Evolutionary conservation across 2,329 filamentous ascomycete species (phyloP).

Genomic region (Aspergillus fumigatus): DNA sequence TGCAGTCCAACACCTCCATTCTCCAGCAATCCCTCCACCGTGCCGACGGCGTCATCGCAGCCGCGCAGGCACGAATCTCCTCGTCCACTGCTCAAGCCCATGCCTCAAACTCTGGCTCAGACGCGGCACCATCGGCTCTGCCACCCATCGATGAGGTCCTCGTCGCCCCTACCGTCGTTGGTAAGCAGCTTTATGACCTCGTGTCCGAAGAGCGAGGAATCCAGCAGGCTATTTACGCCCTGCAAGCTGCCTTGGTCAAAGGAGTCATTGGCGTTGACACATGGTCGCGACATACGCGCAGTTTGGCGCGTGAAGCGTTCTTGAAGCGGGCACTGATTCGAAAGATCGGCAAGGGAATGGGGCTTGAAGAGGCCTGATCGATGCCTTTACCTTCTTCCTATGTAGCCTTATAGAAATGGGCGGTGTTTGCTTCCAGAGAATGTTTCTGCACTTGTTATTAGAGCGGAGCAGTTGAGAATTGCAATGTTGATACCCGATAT

Average conservation of each 20-base stretch:
- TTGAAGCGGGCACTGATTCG: slow-evolving; percentile 43
- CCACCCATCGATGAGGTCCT: slow-evolving; percentile 85
- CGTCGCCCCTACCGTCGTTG: slow-evolving; percentile 89
- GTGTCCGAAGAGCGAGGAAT: slow-evolving; percentile 85
- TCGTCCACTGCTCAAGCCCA: slow-evolving; percentile 13
- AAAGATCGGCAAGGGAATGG: slow-evolving; percentile 45
- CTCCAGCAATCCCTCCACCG: slow-evolving; percentile 71
- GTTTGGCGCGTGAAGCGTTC: slow-evolving; percentile 46
- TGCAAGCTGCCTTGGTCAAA: slow-evolving; percentile 42
- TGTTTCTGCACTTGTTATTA: background rate
- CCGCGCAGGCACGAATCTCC: slow-evolving; percentile 57
- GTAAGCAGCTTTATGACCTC: slow-evolving; percentile 83
- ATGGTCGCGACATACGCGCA: slow-evolving; percentile 45
- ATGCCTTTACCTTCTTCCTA: background rate
- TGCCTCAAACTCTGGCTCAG: slow-evolving; percentile 22
- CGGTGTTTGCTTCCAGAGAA: background rate
- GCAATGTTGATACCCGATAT: background rate
- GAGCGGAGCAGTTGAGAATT: background rate
- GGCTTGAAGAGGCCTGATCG: slow-evolving; percentile 27
- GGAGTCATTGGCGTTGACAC: slow-evolving; percentile 43
- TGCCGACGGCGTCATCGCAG: slow-evolving; percentile 72
- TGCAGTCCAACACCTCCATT: slow-evolving; percentile 73
- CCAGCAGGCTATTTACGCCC: slow-evolving; percentile 75
- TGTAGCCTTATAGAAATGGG: background rate
- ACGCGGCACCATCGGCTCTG: slow-evolving; percentile 40